Base-by-base conservation (phyloP, 1,284 basidiomycete species). In the Boletus mariae region DNA sequence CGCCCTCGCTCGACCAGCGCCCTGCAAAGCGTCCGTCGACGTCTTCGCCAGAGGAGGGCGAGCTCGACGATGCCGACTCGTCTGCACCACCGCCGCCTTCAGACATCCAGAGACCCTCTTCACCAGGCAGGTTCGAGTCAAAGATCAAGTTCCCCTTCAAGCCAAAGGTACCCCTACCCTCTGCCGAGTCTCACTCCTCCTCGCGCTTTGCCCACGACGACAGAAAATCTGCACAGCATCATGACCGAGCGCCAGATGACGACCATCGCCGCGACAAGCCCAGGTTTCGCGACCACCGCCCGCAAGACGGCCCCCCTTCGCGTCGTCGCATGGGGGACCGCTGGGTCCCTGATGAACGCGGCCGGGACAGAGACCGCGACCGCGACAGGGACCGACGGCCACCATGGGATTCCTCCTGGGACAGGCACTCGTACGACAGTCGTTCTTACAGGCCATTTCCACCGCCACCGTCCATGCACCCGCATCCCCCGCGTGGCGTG, bases 121-220 rank as follows among this genome's bases (percentile, higher is more conserved):
- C 67, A 17, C 65, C 63, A 17, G 2, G 57, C 60, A 73, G 58
- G 61, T 67, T 62, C 48, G 74, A 76, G 61, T 47, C 71, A 28
- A 83, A 77, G 59, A 75, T 89, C 15, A 79, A 82, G 7, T 90
- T 87, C 68, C 87, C 87, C 2, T 90, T 90, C 73, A 90, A 88
- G 69, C 79, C 74, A 65, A 87, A 83, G 57, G 43, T 47, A 0
- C 23, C 57, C 4, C 53, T 10, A 2, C 12, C 46, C 2, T 35
- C 51, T n/a, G 17, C 35, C 12, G 65, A 64, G 20, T 15, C 44
- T 4, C 57, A 48, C 38, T 1, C 46, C 1, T 44, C 59, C 40
- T 51, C 51, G 2, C 64, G 64, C 45, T 56, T 63, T 13, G 32
- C 38, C 12, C 51, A 56, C 38, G 65, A 63, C 52, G 59, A 65